These are phyloP conservation scores for Tricholoma hemisulphureum DNA, from an alignment of 768 basidiomycete genomes.

Conservation along the genomic window DNA sequence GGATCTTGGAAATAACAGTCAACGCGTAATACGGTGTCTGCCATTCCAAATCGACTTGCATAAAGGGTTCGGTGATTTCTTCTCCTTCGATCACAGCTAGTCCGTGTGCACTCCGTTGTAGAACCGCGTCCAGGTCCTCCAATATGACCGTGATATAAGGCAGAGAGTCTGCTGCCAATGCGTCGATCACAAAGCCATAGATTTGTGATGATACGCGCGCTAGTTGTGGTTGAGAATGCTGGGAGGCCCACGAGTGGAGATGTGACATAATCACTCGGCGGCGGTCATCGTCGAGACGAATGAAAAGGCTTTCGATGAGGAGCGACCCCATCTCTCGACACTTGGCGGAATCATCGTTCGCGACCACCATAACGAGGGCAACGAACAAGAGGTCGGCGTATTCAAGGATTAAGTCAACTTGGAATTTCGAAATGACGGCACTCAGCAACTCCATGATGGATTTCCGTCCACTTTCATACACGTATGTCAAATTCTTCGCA, in stretches of 20 bases:
- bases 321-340: constrained; percentile 88
- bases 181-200: constrained; percentile 78
- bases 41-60: constrained; percentile 69
- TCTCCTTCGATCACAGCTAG: constrained; percentile 41
- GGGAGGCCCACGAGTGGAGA: constrained; percentile 75
- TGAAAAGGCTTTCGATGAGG: constrained; percentile 75
- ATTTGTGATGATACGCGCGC: constrained; percentile 77
- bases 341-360: constrained; percentile 89
- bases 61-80: constrained; percentile 39
- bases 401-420: constrained; percentile 67
- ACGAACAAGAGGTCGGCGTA: constrained; percentile 89
- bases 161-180: constrained; percentile 46
- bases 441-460: constrained; percentile 95
- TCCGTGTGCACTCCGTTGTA: constrained; percentile 43
- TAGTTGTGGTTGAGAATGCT: constrained; percentile 58
- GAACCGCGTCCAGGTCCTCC: constrained; percentile 51
- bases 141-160: constrained; percentile 50
- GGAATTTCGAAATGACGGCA: constrained; percentile 83
- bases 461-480: constrained; percentile 83
- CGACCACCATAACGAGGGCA: constrained; percentile 86
- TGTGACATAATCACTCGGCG: constrained; percentile 61
- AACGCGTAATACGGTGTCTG: constrained; percentile 81
- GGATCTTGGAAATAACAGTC: constrained; percentile 59
- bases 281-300: constrained; percentile 60
- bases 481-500: constrained; percentile 88